Evolutionary conservation across 805 yeast species (phyloP), one percentile per base, ranked within the genome.

Genomic region (Brettanomyces custersianus): DNA sequence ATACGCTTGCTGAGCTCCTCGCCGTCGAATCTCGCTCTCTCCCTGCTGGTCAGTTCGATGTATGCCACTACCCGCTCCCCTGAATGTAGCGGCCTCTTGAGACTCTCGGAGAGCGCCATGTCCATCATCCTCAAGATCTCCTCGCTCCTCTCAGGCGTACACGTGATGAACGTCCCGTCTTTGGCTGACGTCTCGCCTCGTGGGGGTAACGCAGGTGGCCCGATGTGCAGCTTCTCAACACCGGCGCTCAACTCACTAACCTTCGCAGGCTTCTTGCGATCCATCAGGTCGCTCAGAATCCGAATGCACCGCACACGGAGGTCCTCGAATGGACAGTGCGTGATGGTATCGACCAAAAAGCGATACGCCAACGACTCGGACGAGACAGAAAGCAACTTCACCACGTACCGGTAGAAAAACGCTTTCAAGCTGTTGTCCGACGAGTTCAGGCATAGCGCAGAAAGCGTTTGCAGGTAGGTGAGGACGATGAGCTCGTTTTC

Each of bases 271-370:
- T 7, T 29, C 33, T 2, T 33, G 23, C 12, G 38, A 26, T 68
- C 46, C 44, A 77, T 54, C 42, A 86, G 63, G 45, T 79, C 85
- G 52, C 80, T 85, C 49, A 86, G 66, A 18, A 85, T 74, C 4
- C 79, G 74, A 13, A 85, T 68, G 25, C 76, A 58, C 3, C 75
- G 75, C 18, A 79, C 65, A 45, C 76, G 75, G 17, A 74, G 71
- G 27, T 70, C 69, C 27, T 68, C 74, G 49, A 68, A 74, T 2
- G 55, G 48, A 49, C 90, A 81, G 35, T 70, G 63, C 20, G 63
- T 60, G 34, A 90, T 62, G 1, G 86, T 67, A 49, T 84, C 86
- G 18, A 65, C 50, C 12, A 85, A 60, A 50, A 81, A 83, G 3
- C 62, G 60, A 55, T 74, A 84, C 0, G 81, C 58, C 10, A 66